Percentiles rank a stretch among this genome's conserved stretches.
Conservation (phyloP, 371 early-diverging fungal species). For the Mucor circinelloides region DNA sequence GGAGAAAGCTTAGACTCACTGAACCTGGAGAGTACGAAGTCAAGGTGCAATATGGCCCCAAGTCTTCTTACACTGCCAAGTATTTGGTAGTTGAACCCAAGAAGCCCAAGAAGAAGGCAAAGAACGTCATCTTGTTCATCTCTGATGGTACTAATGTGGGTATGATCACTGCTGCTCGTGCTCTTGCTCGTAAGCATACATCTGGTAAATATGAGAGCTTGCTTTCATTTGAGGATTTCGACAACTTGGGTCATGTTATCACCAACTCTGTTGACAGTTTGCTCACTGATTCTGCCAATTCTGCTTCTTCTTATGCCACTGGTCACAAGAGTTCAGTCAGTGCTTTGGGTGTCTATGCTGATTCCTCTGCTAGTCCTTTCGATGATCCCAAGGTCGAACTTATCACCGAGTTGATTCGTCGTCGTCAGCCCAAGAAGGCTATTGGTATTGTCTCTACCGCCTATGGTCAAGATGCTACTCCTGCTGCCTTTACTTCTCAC, state of each 20-base stretch:
- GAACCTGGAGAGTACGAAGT: slow-evolving; percentile 63
- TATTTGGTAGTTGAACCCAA: slow-evolving; percentile 47
- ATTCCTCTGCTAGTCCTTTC: slow-evolving; percentile 52
- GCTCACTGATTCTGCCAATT: slow-evolving; percentile 79
- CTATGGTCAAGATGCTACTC: slow-evolving; percentile 72
- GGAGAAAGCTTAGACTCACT: slow-evolving; percentile 59
- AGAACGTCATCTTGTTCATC: slow-evolving; percentile 75
- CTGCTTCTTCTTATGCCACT: slow-evolving; percentile 70
- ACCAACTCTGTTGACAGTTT: slow-evolving; percentile 75
- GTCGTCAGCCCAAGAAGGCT: slow-evolving; percentile 66
- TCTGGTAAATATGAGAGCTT: slow-evolving; percentile 61
- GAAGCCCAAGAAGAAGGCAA: slow-evolving; percentile 63
- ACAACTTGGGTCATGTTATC: slow-evolving; percentile 66
- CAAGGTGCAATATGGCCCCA: slow-evolving; percentile 41
- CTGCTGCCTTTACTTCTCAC: slow-evolving; percentile 70
- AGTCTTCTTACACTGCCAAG: slow-evolving; percentile 38
- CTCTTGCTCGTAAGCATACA: slow-evolving; percentile 57
- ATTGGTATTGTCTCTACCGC: slow-evolving; percentile 79
- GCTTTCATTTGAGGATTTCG: slow-evolving; percentile 66
- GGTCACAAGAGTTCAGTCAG: slow-evolving; percentile 69
- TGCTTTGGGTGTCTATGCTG: slow-evolving; percentile 68
- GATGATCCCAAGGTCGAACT: slow-evolving; percentile 70
- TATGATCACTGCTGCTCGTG: slow-evolving; percentile 66
- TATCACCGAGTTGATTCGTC: slow-evolving; percentile 71
- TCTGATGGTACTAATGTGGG: slow-evolving; percentile 73